Percentiles rank a stretch among this genome's conserved stretches.
Evolutionary conservation across 805 yeast species (phyloP).

Genomic region (Kluyveromyces nonfermentans): DNA sequence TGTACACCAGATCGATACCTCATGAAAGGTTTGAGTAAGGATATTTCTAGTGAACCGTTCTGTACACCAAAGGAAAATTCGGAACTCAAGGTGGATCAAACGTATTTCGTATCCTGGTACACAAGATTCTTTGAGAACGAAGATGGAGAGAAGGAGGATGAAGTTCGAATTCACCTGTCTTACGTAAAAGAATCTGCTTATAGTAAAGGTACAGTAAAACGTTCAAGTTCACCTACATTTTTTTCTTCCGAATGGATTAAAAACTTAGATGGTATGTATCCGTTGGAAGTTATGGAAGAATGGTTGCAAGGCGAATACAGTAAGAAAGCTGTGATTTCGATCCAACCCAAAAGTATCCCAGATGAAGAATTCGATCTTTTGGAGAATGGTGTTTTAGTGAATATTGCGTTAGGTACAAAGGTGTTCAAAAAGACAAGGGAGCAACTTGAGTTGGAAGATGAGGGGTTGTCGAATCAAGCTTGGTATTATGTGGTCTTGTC

Average conservation of each 20-base stretch:
- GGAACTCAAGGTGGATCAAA: conserved; percentile 46
- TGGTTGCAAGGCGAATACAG: conserved; percentile 53
- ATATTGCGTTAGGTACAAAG: conserved; percentile 32
- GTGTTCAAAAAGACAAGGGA: conserved; percentile 37
- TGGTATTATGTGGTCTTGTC: conserved; percentile 56
- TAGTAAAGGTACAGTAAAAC: conserved; percentile 50
- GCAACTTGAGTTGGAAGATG: conserved; percentile 34
- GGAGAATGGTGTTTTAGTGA: conserved; percentile 44
- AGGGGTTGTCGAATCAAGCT: conserved; percentile 37
- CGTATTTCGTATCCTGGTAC: conserved; percentile 78
- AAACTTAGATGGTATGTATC: conserved; percentile 50
- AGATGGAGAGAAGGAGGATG: conserved; percentile 35
- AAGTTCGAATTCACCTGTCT: conserved; percentile 59
- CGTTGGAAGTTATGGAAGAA: conserved; percentile 49
- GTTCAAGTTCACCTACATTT: conserved; percentile 39
- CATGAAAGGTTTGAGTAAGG: conserved; percentile 52
- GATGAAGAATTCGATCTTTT: conserved; percentile 59
- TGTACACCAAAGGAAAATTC: conserved; percentile 68
- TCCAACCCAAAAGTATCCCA: conserved; percentile 60
- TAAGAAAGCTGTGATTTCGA: conserved; percentile 51
- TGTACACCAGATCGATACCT: conserved; percentile 74
- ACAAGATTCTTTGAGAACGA: conserved; percentile 44
- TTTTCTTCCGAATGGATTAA: conserved; percentile 65
- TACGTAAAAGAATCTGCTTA: conserved; percentile 46
- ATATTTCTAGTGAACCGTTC: conserved; percentile 60